phyloP scores from a whole-genome alignment of 2,329 filamentous ascomycete species.

The Parastagonospora nodorum region DNA sequence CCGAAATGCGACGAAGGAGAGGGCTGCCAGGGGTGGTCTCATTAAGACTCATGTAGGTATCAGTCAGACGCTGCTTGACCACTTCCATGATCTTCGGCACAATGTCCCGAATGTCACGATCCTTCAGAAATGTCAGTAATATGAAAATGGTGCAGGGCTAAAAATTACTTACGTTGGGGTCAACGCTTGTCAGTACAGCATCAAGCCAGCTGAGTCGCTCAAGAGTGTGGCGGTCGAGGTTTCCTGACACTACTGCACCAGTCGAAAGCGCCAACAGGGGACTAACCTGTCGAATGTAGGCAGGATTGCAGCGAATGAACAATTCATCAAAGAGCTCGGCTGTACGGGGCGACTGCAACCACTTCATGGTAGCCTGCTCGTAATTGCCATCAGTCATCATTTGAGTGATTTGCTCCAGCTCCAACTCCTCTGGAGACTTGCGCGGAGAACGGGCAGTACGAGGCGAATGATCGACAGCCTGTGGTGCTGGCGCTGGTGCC shows the following conservation, averaged over 20 bases:
- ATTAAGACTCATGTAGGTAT: constrained; percentile 61
- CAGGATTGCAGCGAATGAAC: constrained; percentile 62
- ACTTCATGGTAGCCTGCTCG: constrained; percentile 57
- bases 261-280: constrained; percentile 65
- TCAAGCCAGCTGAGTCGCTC: constrained; percentile 65
- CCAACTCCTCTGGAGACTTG: constrained; percentile 58
- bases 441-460: constrained; percentile 46
- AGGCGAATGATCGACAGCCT: constrained; percentile 21
- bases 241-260: constrained; percentile 64
- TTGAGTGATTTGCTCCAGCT: constrained; percentile 66
- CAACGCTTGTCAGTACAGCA: constrained; percentile 59
- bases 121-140: constrained; percentile 43
- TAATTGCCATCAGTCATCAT: constrained; percentile 63
- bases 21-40: constrained; percentile 58
- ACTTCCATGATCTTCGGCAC: constrained; percentile 65
- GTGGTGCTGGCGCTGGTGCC: constrained; percentile 1
- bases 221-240: constrained; percentile 57
- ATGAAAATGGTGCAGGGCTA: too few relatives aligned
- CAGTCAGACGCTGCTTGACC: constrained; percentile 61
- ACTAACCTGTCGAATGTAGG: constrained; percentile 60
- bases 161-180: constrained; percentile 55
- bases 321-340: constrained; percentile 65
- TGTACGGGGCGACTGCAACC: constrained; percentile 66
- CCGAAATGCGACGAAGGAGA: constrained; percentile 58
- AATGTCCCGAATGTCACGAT: constrained; percentile 61